Conservation (phyloP, 2,329 filamentous ascomycete species). For the Tolypocladium ophioglossoides region DNA sequence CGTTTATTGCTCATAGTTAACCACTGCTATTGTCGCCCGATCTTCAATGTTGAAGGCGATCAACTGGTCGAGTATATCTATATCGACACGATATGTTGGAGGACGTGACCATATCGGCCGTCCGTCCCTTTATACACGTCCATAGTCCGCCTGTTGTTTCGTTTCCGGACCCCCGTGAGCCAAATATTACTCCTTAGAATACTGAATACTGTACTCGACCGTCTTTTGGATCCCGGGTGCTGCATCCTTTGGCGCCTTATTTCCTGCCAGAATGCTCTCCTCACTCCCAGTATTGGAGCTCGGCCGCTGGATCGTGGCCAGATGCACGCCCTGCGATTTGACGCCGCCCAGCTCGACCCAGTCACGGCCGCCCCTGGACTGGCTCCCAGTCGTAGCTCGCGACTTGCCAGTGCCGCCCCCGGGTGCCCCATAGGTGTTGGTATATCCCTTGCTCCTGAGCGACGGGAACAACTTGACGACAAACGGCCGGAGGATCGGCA, state of each 20-base stretch:
- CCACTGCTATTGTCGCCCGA: too few species aligned
- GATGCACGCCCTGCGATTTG: constrained; percentile 8
- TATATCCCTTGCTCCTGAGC: constrained; percentile 11
- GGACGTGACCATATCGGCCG: too few species aligned
- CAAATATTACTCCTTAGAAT: not conserved
- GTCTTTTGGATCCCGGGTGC: constrained; percentile 5
- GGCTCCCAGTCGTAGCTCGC: constrained; percentile 5
- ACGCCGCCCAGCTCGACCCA: constrained; percentile 12
- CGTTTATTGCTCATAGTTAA: too few species aligned
- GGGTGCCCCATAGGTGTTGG: constrained; percentile 7
- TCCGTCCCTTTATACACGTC: too few species aligned
- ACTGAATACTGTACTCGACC: constrained; percentile 5
- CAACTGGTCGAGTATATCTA: too few species aligned
- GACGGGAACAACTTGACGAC: constrained; percentile 15
- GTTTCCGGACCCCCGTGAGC: not conserved
- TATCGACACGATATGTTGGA: too few species aligned
- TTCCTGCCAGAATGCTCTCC: constrained; percentile 10
- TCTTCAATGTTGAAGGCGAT: too few species aligned
- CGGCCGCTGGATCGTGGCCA: constrained; percentile 8
- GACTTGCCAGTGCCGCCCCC: constrained; percentile 9
- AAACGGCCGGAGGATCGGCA: constrained; percentile 25
- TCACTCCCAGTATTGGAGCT: constrained; percentile 12
- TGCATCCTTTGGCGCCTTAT: not conserved
- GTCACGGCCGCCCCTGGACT: constrained; percentile 7
- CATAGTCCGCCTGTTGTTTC: too few species aligned